These are phyloP conservation scores for Glycine latifolia DNA, from an alignment of 306 rosid species.

Conservation along the genomic window DNA sequence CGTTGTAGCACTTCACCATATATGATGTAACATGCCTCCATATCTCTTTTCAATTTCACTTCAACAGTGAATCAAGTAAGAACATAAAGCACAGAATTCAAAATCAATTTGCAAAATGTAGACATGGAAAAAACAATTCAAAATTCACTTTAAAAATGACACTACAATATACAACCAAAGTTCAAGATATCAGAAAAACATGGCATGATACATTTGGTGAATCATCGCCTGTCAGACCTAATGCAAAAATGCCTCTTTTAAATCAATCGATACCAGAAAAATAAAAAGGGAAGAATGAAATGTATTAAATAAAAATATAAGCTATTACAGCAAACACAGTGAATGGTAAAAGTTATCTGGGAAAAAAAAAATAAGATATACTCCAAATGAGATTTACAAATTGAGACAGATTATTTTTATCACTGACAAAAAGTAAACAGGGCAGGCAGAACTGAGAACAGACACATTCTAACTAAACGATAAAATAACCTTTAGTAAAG, in stretches of 20 bases:
- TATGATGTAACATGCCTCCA: slow-evolving; percentile 9
- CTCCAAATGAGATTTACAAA: slow-evolving; percentile 9
- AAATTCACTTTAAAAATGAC: neutral
- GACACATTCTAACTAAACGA: neutral
- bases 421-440: slow-evolving; percentile 6
- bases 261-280: neutral
- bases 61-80: neutral
- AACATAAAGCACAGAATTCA: neutral
- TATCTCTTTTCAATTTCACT: slow-evolving; percentile 4
- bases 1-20: slow-evolving; percentile 21
- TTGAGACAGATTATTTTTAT: neutral
- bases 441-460: neutral
- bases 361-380: slow-evolving; percentile 1
- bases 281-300: neutral
- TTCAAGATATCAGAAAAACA: slow-evolving; percentile 13
- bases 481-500: neutral
- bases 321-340: neutral
- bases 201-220: too few species aligned
- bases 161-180: neutral
- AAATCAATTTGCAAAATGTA: slow-evolving; percentile 19
- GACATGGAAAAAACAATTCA: neutral
- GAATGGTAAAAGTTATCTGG: neutral
- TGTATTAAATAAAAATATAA: neutral
- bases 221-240: neutral
- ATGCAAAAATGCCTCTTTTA: slow-evolving; percentile 1